Percentiles rank a stretch among this genome's conserved stretches.
These are phyloP conservation scores for Plasmodium cynomolgi DNA, from an alignment of 169 alveolate genomes.

Conservation along the genomic window DNA sequence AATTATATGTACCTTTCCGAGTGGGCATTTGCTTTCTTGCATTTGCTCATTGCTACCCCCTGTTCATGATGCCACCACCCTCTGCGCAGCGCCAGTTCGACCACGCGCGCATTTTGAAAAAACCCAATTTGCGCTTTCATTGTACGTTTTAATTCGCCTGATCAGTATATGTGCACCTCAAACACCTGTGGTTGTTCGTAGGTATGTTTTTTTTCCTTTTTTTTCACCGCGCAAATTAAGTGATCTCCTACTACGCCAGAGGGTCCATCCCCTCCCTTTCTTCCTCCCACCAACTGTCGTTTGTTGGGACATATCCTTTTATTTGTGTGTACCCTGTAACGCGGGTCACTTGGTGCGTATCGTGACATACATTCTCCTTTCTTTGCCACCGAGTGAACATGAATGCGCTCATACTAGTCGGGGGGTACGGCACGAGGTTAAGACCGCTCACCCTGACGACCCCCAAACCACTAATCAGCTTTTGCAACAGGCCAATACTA, in stretches of 20 bases:
- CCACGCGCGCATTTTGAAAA: neutral
- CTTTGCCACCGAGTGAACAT: constrained; percentile 74
- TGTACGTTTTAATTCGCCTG: neutral
- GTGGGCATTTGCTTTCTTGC: neutral
- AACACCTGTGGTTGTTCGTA: neutral
- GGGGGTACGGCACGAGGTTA: constrained; percentile 99
- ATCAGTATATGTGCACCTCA: neutral
- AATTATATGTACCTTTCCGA: neutral
- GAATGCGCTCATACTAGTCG: constrained; percentile 98
- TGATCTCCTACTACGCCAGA: neutral
- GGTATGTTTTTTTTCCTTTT: neutral
- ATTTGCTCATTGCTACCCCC: neutral
- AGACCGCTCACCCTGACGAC: constrained; percentile 97
- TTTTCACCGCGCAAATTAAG: neutral
- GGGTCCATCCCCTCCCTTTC: neutral
- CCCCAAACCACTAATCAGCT: constrained; percentile 97
- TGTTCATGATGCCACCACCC: neutral
- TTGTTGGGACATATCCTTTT: neutral
- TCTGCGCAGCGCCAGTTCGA: neutral
- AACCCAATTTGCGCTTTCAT: neutral
- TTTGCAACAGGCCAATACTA: constrained; percentile 95
- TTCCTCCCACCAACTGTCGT: neutral
- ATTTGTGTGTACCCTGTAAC: neutral
- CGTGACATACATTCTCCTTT: neutral
- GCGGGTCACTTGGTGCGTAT: neutral